Conservation (phyloP, 2,329 filamentous ascomycete species). For the Dactylellina leptospora region DNA sequence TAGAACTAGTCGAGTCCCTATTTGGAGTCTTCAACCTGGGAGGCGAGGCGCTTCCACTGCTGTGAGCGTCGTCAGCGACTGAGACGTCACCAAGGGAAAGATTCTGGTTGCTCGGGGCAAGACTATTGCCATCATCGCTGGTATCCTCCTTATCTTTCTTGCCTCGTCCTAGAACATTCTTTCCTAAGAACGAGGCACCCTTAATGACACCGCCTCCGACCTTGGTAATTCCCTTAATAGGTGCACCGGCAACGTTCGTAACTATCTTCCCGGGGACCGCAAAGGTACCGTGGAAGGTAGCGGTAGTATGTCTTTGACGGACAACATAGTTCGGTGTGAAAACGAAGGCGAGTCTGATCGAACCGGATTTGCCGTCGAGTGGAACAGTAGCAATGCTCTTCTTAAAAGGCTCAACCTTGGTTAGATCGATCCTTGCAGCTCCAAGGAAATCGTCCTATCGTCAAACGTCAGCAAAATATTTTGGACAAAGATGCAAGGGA, state of each 20-base stretch:
- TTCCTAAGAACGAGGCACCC: constrained; percentile 88
- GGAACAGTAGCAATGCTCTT: constrained; percentile 76
- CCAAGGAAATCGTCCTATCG: constrained; percentile 81
- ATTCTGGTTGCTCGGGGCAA: constrained; percentile 11
- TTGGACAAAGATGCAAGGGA: background rate
- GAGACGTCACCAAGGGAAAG: constrained; percentile 23
- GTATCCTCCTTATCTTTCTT: constrained; percentile 69
- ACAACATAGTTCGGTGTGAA: constrained; percentile 94
- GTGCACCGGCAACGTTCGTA: constrained; percentile 79
- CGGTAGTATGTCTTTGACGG: constrained; percentile 84
- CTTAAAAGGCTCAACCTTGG: constrained; percentile 83
- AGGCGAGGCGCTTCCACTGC: constrained; percentile 43
- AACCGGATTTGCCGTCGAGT: constrained; percentile 72
- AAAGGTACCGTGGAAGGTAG: constrained; percentile 92
- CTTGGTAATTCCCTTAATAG: constrained; percentile 88
- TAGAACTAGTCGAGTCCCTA: constrained; percentile 58
- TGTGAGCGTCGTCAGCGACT: constrained; percentile 23
- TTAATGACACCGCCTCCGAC: constrained; percentile 83
- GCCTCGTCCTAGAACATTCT: constrained; percentile 77
- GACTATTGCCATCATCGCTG: constrained; percentile 10
- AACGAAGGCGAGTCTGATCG: constrained; percentile 80
- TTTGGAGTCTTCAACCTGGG: constrained; percentile 48
- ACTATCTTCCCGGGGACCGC: constrained; percentile 87
- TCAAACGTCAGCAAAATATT: constrained; percentile 5
- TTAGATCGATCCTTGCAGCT: constrained; percentile 76